Evolutionary conservation across 2,329 filamentous ascomycete species (phyloP), one percentile per base, ranked within the genome.

Genomic region (Cladosporium austrohemisphaericum): DNA sequence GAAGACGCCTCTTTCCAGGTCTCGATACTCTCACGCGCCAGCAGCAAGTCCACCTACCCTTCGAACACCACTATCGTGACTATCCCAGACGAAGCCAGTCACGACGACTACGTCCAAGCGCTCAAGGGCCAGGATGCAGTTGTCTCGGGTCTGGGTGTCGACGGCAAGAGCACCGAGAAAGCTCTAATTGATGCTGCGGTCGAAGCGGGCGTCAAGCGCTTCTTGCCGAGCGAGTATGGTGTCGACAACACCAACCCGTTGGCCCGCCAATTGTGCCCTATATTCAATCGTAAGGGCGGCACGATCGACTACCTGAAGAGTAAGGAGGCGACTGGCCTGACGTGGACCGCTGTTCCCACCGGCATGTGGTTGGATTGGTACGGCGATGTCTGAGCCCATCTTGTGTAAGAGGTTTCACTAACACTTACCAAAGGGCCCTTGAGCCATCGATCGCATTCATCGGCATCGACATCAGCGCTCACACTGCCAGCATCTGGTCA

Each of bases 141-240:
- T 13, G 60, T 73, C 44, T 68, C 66, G 14, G 60, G 60, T 13
- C 50, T 69, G 3, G 57, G 58, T 47, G 65, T 59, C 3, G 56
- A 60, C 23, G 57, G 57, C 9, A 62, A 67, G 14, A 52, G 54
- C 9, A 38, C 52, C 1, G 64, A 66, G 49, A 55, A 56, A 28
- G 45, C 52, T 8, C 59, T 74, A 23, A 64, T 73, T 37, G 65
- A 73, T 31, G 71, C 70, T 16, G 61, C 66, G 3, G 51, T 70
- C 38, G 62, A 66, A n/a, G 68, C 68, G 4, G 66, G 68, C 9
- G 70, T 73, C 2, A 62, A 58, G 49, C 61, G 67, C 9, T 71
- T 72, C 56, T 59, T 74, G 18, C 70, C 71, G 7, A 60, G 66
- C 23, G 71, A 73, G 49, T 73, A 69, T 49, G 69, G 67, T 32